Conservation (phyloP, 2,329 filamentous ascomycete genomes). For the Massarina eburnea region DNA sequence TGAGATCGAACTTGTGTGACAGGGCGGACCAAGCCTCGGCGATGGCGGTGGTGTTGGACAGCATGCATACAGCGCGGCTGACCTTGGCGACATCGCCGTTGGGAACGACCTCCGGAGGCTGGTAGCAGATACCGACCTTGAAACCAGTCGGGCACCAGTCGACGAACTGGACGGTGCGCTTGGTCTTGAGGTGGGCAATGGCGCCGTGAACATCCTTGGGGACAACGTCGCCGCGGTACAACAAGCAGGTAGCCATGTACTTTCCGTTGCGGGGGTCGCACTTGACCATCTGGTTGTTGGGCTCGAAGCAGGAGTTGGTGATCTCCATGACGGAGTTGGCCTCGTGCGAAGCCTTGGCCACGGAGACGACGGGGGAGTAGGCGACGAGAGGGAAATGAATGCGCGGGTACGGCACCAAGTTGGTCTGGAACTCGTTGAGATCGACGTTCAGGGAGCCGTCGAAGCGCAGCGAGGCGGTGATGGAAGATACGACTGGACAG, state of each 20-base stretch:
- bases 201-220: conserved; percentile 92
- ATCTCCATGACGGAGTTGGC: conserved; percentile 98
- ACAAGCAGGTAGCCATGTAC: conserved; percentile 98
- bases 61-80: conserved; percentile 98
- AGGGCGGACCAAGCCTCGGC: conserved; percentile 97
- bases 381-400: conserved; percentile 99
- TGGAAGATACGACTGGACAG: conserved; percentile 84
- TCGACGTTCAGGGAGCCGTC: conserved; percentile 99
- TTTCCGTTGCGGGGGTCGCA: conserved; percentile 98
- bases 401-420: conserved; percentile 96
- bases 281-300: conserved; percentile 99
- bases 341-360: conserved; percentile 95
- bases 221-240: conserved; percentile 98
- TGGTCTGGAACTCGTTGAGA: conserved; percentile 99
- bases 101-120: conserved; percentile 91
- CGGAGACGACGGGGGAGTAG: conserved; percentile 91
- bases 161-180: conserved; percentile 98
- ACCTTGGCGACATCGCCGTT: conserved; percentile 98
- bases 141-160: conserved; percentile 99
- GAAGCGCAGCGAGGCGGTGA: conserved; percentile 97
- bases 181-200: conserved; percentile 96
- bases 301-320: conserved; percentile 98
- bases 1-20: conserved; percentile 98
- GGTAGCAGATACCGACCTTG: conserved; percentile 99
- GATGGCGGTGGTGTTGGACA: conserved; percentile 98